Base-by-base conservation (phyloP, 805 yeast species). In the Cyberlindnera subsufficiens region DNA sequence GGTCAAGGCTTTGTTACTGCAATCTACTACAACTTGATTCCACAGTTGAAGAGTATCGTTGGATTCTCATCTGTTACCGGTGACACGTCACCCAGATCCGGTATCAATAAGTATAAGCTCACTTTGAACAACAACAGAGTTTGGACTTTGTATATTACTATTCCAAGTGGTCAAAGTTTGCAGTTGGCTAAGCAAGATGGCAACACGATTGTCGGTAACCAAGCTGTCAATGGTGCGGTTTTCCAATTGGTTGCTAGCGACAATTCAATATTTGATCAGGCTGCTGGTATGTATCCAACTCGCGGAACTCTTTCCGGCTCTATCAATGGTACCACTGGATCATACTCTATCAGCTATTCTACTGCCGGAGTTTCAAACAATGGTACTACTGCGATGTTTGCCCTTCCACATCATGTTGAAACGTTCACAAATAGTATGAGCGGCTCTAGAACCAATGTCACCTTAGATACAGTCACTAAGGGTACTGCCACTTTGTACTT, bases 1-100 rank as follows among this genome's bases (percentile, higher is more conserved):
- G 97, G 97, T 42, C 72, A 73, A 73, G 96, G 96, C 6, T 79
- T 86, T 48, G 77, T 86, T 14, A 82, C 96, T 29, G 86, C 81
- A 22, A 62, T 75, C 20, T 82, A 74, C 49, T 71, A 74, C 55
- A 64, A 68, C 45, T 63, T 80, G 52, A 68, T 69, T 25, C 84
- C 88, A 3, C 59, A 64, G 45, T 50, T 84, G 20, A 69, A 72
- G n/a, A 76, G 86, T 19, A 73, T 71, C 25, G 83, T 84, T 22
- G 95, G 95, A 0, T 67, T 85, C 42, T 75, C 72, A 46, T 65
- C 66, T 16, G 67, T 83, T 42, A 64, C 66, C 3, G 66, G 62
- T 27, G 60, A 53, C 1, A 65, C 68, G 2, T 60, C 66, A 3
- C 64, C 71, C 20, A 57, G 69, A 46, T 42, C 69, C 37, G 62